phyloP scores from a whole-genome alignment of 768 basidiomycete species.

The Ramaria sp. region DNA sequence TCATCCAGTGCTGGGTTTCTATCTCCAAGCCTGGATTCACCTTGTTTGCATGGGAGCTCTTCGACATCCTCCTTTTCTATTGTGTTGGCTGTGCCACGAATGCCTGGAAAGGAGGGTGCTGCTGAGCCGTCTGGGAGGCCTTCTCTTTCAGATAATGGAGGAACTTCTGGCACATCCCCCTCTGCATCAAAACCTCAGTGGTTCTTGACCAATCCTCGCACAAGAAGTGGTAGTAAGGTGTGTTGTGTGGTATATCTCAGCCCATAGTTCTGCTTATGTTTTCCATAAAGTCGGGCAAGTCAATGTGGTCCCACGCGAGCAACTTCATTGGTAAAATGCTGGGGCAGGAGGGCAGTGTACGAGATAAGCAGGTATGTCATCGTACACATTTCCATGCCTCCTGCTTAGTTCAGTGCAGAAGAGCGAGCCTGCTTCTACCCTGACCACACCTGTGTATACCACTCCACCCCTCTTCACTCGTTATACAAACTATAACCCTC shows the following conservation, averaged over 20 bases:
- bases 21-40: background rate
- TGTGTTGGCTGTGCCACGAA: background rate
- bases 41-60: conserved; percentile 2
- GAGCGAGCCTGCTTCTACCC: background rate
- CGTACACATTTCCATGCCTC: conserved; percentile 8
- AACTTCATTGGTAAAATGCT: conserved; percentile 77
- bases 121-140: background rate
- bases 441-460: conserved; percentile 3
- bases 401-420: no score
- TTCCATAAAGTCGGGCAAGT: conserved; percentile 35
- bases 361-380: conserved; percentile 57
- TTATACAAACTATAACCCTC: conserved; percentile 19
- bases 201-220: conserved; percentile 37
- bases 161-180: conserved; percentile 17
- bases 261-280: conserved; percentile 1
- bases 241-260: conserved; percentile 11
- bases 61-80: conserved; percentile 7
- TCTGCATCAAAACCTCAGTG: conserved; percentile 33
- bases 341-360: conserved; percentile 43
- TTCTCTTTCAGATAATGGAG: background rate
- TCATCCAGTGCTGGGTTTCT: background rate
- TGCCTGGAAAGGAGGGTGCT: background rate
- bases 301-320: conserved; percentile 45
- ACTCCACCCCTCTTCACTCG: conserved; percentile 6
- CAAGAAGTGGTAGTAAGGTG: conserved; percentile 38